Conservation (phyloP, 441 rosid species). For the Syzygium malaccense region DNA sequence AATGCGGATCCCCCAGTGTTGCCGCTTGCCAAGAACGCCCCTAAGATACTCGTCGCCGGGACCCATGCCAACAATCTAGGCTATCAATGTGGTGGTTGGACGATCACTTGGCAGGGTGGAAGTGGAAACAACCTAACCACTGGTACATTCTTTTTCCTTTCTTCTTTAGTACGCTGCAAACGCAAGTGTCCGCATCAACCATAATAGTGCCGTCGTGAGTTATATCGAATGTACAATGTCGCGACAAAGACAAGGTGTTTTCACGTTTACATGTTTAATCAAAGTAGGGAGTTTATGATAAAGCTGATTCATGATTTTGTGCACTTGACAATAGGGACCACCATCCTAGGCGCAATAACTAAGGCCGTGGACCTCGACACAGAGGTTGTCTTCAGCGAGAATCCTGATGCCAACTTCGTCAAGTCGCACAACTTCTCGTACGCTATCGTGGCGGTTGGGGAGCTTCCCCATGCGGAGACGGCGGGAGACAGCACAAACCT, state of each 20-base stretch:
- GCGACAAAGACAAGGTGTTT: not conserved
- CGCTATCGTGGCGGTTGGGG: slow-evolving; percentile 1
- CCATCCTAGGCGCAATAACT: not conserved
- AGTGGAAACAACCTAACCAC: not conserved
- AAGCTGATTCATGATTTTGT: not conserved
- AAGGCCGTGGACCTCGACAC: not conserved
- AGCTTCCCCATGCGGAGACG: not conserved
- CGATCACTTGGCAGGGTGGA: slow-evolving; percentile 3
- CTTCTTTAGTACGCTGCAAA: not conserved
- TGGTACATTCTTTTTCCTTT: not conserved
- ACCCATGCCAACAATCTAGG: slow-evolving; percentile 4
- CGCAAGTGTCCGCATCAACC: no score
- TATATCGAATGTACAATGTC: no score
- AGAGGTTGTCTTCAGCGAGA: not conserved
- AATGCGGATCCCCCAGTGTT: not conserved
- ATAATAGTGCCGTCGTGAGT: no score
- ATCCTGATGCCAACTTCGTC: not conserved
- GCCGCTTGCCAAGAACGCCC: not conserved
- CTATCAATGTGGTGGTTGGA: slow-evolving; percentile 5
- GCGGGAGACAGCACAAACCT: slow-evolving; percentile 2
- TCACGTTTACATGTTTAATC: not conserved
- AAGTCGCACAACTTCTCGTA: not conserved
- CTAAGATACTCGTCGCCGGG: slow-evolving; percentile 3
- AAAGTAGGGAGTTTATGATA: not conserved
- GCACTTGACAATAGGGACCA: not conserved